A percentile compares a stretch with the other conserved stretches of the same genome.
These are phyloP conservation scores for Thraustotheca clavata DNA, from an alignment of 352 stramenopile genomes.

Conservation along the genomic window DNA sequence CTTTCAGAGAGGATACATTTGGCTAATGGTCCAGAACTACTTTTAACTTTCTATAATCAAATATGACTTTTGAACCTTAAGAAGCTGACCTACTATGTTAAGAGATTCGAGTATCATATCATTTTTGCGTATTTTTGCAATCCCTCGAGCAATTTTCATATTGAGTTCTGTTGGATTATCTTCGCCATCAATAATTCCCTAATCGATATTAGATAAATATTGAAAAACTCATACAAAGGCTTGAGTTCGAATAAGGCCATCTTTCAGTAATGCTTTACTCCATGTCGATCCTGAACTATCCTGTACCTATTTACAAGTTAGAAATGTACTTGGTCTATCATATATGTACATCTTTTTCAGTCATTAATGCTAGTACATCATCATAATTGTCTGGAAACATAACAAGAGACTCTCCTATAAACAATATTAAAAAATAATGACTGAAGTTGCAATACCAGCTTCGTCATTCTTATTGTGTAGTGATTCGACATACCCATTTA, in stretches of 20 bases:
- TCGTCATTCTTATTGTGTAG: slow-evolving; percentile 11
- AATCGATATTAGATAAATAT: not conserved
- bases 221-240: not conserved
- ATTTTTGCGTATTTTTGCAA: slow-evolving; percentile 2
- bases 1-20: too few species aligned
- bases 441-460: not conserved
- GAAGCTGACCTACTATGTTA: not conserved
- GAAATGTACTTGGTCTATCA: too few species aligned
- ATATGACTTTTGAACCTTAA: too few species aligned
- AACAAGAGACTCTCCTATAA: slow-evolving; percentile 6
- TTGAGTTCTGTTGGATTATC: slow-evolving; percentile 1
- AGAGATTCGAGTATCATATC: slow-evolving; percentile 9
- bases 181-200: slow-evolving; percentile 3
- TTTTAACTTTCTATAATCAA: not conserved
- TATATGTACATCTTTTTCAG: slow-evolving; percentile 1
- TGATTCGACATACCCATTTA: not conserved
- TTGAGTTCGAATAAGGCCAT: not conserved
- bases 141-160: slow-evolving; percentile 13
- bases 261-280: slow-evolving; percentile 1
- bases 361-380: slow-evolving; percentile 13
- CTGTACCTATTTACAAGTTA: not conserved
- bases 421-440: not conserved
- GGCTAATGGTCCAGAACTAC: too few species aligned
- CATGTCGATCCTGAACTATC: not conserved
- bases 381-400: slow-evolving; percentile 19